These are phyloP conservation scores for Recurvomyces mirabilis DNA, from an alignment of 495 filamentous ascomycete genomes.

Conservation along the genomic window DNA sequence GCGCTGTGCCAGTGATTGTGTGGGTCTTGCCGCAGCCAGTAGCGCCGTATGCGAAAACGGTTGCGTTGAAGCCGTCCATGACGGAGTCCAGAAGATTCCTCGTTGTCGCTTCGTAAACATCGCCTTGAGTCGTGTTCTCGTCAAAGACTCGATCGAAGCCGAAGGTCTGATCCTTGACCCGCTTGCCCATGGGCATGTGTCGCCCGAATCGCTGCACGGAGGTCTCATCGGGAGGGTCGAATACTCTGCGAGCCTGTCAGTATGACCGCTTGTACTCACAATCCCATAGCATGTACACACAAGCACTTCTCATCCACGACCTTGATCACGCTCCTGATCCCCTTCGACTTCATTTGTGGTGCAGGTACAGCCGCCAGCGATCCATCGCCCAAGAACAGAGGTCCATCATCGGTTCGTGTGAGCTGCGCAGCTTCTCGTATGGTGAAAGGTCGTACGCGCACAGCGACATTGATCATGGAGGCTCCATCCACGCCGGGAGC, in stretches of 20 bases:
- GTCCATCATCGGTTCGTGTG: slow-evolving; percentile 70
- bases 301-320: slow-evolving; percentile 92
- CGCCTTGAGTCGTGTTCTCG: slow-evolving; percentile 82
- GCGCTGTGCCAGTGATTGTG: slow-evolving; percentile 79
- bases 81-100: slow-evolving; percentile 83
- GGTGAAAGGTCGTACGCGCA: slow-evolving; percentile 91
- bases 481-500: slow-evolving; percentile 37
- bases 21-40: slow-evolving; percentile 98
- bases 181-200: slow-evolving; percentile 73
- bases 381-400: slow-evolving; percentile 88
- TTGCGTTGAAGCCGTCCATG: slow-evolving; percentile 95
- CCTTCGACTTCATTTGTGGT: slow-evolving; percentile 76
- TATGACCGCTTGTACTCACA: neutral
- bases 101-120: slow-evolving; percentile 94
- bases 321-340: slow-evolving; percentile 83
- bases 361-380: slow-evolving; percentile 69
- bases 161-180: slow-evolving; percentile 96
- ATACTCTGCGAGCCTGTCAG: slow-evolving; percentile 51
- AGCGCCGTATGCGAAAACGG: slow-evolving; percentile 95
- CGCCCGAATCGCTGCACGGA: slow-evolving; percentile 83
- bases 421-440: slow-evolving; percentile 60
- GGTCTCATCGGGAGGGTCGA: slow-evolving; percentile 95
- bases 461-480: slow-evolving; percentile 63
- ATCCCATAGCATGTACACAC: slow-evolving; percentile 43
- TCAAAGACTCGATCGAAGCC: slow-evolving; percentile 96